Percentiles rank a stretch among this genome's conserved stretches.
phyloP scores from a whole-genome alignment of 768 basidiomycete genomes.

The Leucogyrophana mollusca region DNA sequence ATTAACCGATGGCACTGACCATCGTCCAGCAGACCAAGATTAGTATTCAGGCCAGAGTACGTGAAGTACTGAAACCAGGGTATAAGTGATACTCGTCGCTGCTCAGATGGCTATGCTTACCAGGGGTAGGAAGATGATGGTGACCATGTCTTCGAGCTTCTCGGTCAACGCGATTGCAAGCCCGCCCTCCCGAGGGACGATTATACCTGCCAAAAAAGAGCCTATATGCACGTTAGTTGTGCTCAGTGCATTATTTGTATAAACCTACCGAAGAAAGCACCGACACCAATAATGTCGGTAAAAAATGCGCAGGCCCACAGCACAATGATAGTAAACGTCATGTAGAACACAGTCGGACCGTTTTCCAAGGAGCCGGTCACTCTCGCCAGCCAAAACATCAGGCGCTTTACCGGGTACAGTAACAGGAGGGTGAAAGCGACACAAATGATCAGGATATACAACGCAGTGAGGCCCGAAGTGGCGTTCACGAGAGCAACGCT shows the following conservation, averaged over 20 bases:
- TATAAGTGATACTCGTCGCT: neutral
- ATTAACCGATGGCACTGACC: slow-evolving; percentile 37
- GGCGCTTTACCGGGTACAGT: slow-evolving; percentile 62
- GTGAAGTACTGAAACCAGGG: slow-evolving; percentile 74
- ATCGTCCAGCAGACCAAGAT: slow-evolving; percentile 80
- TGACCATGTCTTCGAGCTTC: slow-evolving; percentile 93
- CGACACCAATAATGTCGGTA: slow-evolving; percentile 92
- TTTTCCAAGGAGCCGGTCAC: slow-evolving; percentile 78
- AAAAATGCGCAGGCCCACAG: slow-evolving; percentile 90
- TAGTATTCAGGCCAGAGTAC: slow-evolving; percentile 87
- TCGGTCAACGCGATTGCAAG: slow-evolving; percentile 84
- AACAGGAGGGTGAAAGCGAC: slow-evolving; percentile 81
- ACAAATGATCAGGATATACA: slow-evolving; percentile 81
- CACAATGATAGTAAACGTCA: slow-evolving; percentile 79
- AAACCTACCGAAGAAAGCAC: slow-evolving; percentile 79
- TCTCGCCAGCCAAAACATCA: slow-evolving; percentile 68
- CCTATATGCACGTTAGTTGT: slow-evolving; percentile 35
- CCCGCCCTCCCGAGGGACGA: slow-evolving; percentile 86
- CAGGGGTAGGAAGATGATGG: slow-evolving; percentile 86
- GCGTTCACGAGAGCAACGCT: slow-evolving; percentile 93
- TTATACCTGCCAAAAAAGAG: slow-evolving; percentile 79
- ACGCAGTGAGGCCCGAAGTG: slow-evolving; percentile 73
- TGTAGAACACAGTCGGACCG: slow-evolving; percentile 84
- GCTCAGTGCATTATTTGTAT: neutral
- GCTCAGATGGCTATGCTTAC: slow-evolving; percentile 40